Conservation (phyloP, 176 grass and related monocot species). For the Aegilops tauschii region DNA sequence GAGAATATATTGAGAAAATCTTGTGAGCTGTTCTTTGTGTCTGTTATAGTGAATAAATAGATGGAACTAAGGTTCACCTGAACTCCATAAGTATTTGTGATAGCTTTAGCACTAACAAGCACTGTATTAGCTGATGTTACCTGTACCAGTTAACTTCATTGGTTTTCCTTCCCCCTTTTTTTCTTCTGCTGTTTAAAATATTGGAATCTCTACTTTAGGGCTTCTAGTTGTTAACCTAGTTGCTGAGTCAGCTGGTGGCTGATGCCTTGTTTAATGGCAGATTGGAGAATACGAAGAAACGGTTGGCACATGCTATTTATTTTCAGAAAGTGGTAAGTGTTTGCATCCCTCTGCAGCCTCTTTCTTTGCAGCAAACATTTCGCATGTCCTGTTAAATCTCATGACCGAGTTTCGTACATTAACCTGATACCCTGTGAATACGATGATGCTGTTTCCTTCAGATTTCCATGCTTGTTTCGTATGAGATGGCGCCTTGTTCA, state of each 20-base stretch:
- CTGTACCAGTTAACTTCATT: neutral
- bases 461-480: neutral
- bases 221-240: neutral
- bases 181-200: neutral
- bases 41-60: neutral
- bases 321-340: constrained; percentile 59
- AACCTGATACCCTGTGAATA: neutral
- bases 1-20: neutral
- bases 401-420: neutral
- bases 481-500: neutral
- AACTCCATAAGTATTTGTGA: neutral
- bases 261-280: constrained; percentile 42
- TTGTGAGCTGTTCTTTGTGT: neutral
- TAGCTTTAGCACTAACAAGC: neutral
- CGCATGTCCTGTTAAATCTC: neutral
- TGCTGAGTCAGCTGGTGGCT: neutral
- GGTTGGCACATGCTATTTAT: constrained; percentile 76
- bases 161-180: neutral
- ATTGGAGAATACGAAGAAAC: constrained; percentile 89
- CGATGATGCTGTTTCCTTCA: neutral
- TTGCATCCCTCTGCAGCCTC: neutral
- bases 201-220: neutral
- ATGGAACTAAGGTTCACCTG: neutral
- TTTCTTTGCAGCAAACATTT: constrained; percentile 17
- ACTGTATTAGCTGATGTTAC: neutral